These are phyloP conservation scores for Trichoderma pleuroti DNA, from an alignment of 2,329 filamentous ascomycete genomes.

Conservation along the genomic window DNA sequence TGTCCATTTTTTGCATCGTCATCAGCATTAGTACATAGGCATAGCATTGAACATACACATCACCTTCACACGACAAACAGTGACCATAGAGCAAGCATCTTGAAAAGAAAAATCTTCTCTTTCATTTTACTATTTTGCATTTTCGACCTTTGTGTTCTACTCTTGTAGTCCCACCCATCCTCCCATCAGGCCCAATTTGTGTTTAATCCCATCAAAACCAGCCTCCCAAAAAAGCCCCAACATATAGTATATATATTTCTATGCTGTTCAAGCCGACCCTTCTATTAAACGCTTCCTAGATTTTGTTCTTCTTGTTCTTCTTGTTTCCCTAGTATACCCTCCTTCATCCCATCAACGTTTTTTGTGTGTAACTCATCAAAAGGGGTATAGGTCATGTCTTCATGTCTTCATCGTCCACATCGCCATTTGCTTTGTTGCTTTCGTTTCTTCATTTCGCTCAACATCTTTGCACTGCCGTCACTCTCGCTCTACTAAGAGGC, in stretches of 20 bases:
- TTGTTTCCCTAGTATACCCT: slow-evolving; percentile 6
- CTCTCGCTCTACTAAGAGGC: slow-evolving; percentile 15
- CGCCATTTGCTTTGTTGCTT: background rate
- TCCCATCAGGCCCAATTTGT: background rate
- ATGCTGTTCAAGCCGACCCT: background rate
- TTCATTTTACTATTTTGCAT: background rate
- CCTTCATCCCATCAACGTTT: slow-evolving; percentile 1
- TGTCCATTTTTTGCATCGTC: background rate
- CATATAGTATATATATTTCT: background rate
- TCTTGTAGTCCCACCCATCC: background rate
- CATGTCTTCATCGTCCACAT: slow-evolving; percentile 20
- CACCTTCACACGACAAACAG: background rate
- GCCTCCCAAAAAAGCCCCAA: background rate
- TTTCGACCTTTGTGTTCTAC: background rate
- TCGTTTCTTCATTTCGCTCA: background rate
- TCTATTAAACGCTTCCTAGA: slow-evolving; percentile 15
- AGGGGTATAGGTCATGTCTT: slow-evolving; percentile 19
- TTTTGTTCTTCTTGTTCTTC: background rate
- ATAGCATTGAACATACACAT: background rate
- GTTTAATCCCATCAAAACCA: background rate
- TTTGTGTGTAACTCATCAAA: slow-evolving; percentile 14
- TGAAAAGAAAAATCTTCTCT: background rate
- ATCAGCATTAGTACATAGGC: background rate
- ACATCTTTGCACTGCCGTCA: background rate
- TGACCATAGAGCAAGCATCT: background rate